Evolutionary conservation across 2,329 filamentous ascomycete species (phyloP), one percentile per base, ranked within the genome.

Genomic region (Colletotrichum tropicale): DNA sequence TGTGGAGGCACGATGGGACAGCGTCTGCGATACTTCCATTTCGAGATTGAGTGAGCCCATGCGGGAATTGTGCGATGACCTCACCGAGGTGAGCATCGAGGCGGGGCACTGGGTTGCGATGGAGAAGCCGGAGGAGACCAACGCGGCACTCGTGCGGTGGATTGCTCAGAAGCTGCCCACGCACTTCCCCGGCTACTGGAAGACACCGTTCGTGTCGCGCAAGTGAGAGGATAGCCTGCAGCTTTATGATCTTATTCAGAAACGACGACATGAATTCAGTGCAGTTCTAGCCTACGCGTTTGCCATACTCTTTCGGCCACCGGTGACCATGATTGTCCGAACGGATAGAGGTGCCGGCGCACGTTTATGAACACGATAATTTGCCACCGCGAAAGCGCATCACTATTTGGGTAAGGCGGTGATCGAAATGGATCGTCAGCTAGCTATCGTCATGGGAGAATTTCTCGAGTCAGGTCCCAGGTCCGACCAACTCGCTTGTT

Each of bases 1-100:
- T 58, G 74, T 83, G 24, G 83, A 86, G 60, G 84, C 83, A 1
- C 81, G 80, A 34, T 85, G 82, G 69, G 87, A 88, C 70, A 66
- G 76, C 4, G 80, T 85, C 15, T 87, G 85, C 65, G 81, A 83
- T 7, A 84, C 83, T 2, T 78, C 80, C 36, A 80, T 78, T 5
- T 80, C 84, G 5, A 82, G 82, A 30, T 61, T 86, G n/a, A 78
- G 77, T 0, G 83, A 85, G 73, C 79, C 78, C 1, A 83, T 84
- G 82, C 80, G 82, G 34, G 78, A 83, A 72, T 75, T 76, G 9
- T 84, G 82, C 62, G 81, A 80, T 56, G 82, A 87, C 9, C 77
- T 89, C 58, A 86, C 84, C 1, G 84, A 86, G 21, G 82, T 80
- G 10, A 79, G 70, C 28, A 32, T 86, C 2, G 78, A 83, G 7